Base-by-base conservation (phyloP, 2,329 filamentous ascomycete genomes). In the Ambrosiella cleistominuta region DNA sequence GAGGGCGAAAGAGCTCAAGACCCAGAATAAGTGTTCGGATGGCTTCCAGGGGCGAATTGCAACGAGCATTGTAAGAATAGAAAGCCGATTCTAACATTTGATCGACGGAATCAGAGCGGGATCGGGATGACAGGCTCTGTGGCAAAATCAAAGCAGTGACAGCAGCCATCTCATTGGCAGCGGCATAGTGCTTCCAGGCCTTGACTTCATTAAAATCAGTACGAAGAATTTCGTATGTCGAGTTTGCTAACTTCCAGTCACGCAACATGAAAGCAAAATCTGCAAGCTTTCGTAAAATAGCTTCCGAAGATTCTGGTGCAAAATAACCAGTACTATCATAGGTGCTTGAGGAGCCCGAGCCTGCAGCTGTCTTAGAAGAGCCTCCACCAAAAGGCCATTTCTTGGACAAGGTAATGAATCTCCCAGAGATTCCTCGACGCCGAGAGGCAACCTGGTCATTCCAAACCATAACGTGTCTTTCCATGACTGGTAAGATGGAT, bases 211-310 rank as follows among this genome's bases (percentile, higher is more conserved):
- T 83, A 68, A 91, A 98, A 68, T 98, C 94, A 7, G 83, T 80
- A 57, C 88, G 81, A 7, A 98, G 72, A 4, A 98, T 78, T 59
- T 98, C 91, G 67, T 96, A 98, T 0, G 88, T 95, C 11, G 85
- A 89, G 64, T 93, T 81, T 8, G 93, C 88, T 40, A 98, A 74
- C 69, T 94, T 96, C 82, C 86, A 98, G 69, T 98, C 94, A 38
- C 93, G 81, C 42, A 98, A 77, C 90, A 98, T 96, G 66, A 98
- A 95, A 9, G 89, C 84, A 70, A 91, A 97, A 68, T 98, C 93
- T 49, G 88, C 93, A 54, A 98, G 74, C 66, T 94, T 95, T 40
- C 93, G 83, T 80, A 98, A 87, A 54, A 93, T 79, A 2, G 91
- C 90, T 72, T 98, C 94, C 0, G 89, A 83, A 0, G 86, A 75